Base-by-base conservation (phyloP, 176 grass and related monocot genomes). In the Bothriochloa decipiens region DNA sequence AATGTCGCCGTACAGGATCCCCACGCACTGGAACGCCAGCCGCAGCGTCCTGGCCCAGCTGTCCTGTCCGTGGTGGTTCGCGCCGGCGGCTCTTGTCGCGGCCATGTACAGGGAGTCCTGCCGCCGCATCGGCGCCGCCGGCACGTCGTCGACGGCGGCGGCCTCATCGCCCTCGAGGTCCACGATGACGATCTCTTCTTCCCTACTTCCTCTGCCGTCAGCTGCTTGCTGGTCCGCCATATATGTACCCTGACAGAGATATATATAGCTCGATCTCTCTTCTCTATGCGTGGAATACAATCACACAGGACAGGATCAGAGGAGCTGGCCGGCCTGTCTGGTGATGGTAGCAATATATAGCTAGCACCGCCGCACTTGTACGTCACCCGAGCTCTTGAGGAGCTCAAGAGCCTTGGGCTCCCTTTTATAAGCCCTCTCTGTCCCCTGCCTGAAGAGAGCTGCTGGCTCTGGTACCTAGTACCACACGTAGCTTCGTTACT, bases 1-100 rank as follows among this genome's bases (percentile, higher is more conserved):
- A 11, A 90, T 83, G 88, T 90, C 88, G 41, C 88, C 88, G 68
- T 87, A 90, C 43, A 90, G 72, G 29, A 90, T 75, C 12, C 88
- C 88, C 42, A 90, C 52, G 68, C 88, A 87, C 80, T 90, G 88
- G 41, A 87, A 79, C 53, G 88, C 88, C 23, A 90, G 67, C 5
- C 50, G 49, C 83, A 82, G 2, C 20, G 76, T 86, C 49, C 3
- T 50, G 16, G 7, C 77, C 88, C 78, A 90, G 70, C 57, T 39
- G 27, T 83, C 80, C 86, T 83, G 55, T 35, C 82, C 82, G n/a
- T 65, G 82, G 28, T 28, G 43, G 61, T 27, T 50, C 1, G 5
- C 72, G 29, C 60, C 72, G 43, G 22, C 29, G 29, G 72, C 72
- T 26, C 72, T 76, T 15, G 82, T 67, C 6, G 82, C 82, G n/a